A percentile compares a stretch with the other conserved stretches of the same genome.
Evolutionary conservation across 2,329 filamentous ascomycete species (phyloP).

Genomic region (Paracoccidioides brasiliensis): DNA sequence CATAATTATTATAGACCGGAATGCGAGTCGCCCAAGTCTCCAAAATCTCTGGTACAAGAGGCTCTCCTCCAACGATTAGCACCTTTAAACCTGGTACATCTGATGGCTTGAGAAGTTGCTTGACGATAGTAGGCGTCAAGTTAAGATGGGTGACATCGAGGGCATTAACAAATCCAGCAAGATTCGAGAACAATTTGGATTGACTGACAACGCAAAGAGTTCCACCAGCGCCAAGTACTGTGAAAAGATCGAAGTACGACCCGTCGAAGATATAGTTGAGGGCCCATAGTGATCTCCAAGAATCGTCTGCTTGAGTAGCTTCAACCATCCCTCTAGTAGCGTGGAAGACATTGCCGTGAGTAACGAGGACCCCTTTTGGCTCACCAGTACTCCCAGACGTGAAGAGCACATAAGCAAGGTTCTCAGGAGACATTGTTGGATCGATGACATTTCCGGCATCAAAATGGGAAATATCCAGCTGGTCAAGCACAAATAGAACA

Average conservation of each 20-base stretch:
- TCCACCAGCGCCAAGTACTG: conserved; percentile 64
- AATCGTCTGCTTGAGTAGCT: conserved; percentile 46
- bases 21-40: conserved; percentile 43
- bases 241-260: conserved; percentile 83
- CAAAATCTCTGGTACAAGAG: conserved; percentile 58
- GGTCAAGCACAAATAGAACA: background rate
- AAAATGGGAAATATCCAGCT: background rate
- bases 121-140: conserved; percentile 65
- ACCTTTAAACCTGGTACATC: conserved; percentile 59
- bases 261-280: conserved; percentile 77
- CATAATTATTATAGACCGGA: conserved; percentile 20
- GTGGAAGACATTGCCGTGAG: conserved; percentile 59
- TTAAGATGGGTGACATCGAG: conserved; percentile 65
- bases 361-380: conserved; percentile 71
- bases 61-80: conserved; percentile 68
- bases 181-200: conserved; percentile 57
- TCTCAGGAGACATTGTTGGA: conserved; percentile 19
- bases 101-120: conserved; percentile 54
- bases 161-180: conserved; percentile 52
- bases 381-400: conserved; percentile 70
- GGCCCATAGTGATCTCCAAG: conserved; percentile 56
- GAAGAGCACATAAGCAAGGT: conserved; percentile 64
- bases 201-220: conserved; percentile 63
- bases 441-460: background rate
- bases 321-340: conserved; percentile 62